Conservation (phyloP, 352 stramenopile genomes). For the Globisporangium nagaii region DNA sequence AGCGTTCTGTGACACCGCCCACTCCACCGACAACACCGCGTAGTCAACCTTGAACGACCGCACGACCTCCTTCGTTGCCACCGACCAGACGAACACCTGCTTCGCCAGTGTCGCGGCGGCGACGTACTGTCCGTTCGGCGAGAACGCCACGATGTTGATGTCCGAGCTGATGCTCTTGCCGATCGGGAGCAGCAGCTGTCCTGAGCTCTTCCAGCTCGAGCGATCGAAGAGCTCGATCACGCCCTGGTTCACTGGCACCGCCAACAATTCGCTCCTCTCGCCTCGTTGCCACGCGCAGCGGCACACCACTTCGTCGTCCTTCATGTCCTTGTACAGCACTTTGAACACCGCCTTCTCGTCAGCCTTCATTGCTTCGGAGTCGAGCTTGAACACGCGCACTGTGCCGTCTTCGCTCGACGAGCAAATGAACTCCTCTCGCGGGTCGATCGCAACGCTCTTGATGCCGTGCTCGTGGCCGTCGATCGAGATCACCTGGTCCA, state of each 20-base stretch:
- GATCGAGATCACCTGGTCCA: constrained; percentile 55
- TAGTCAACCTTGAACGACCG: constrained; percentile 62
- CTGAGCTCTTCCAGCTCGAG: constrained; percentile 35
- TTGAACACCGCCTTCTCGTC: constrained; percentile 42
- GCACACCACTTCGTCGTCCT: constrained; percentile 54
- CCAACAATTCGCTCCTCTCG: constrained; percentile 26
- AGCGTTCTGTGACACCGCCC: constrained; percentile 43
- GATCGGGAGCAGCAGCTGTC: constrained; percentile 48
- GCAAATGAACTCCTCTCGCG: constrained; percentile 56
- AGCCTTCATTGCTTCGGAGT: constrained; percentile 31
- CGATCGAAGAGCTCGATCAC: constrained; percentile 63
- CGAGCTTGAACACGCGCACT: constrained; percentile 60
- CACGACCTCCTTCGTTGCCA: constrained; percentile 44
- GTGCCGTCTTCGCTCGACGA: constrained; percentile 61
- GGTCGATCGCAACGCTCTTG: constrained; percentile 73
- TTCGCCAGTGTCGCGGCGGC: constrained; percentile 60
- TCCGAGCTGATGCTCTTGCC: constrained; percentile 49
- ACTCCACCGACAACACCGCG: constrained; percentile 46
- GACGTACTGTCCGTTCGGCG: constrained; percentile 74
- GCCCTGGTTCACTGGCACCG: constrained; percentile 55
- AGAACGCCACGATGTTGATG: constrained; percentile 71
- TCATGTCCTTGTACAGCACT: constrained; percentile 54
- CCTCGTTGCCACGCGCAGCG: constrained; percentile 61
- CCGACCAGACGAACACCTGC: constrained; percentile 67
- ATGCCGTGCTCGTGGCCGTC: constrained; percentile 56